phyloP scores from a whole-genome alignment of 441 rosid genomes.

The Oxalis stricta region DNA sequence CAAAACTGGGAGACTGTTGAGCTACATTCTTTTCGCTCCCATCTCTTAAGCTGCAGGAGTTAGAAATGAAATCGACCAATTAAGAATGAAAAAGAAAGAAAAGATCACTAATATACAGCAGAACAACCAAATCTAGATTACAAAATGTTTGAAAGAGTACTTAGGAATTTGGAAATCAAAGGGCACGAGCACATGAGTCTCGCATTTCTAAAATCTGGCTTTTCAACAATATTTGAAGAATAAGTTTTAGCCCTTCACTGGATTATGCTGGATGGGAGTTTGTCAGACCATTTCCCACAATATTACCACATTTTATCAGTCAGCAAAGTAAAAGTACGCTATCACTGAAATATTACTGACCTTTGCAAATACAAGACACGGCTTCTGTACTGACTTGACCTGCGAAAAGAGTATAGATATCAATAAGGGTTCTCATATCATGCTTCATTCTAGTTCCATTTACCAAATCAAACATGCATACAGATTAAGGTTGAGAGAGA shows the following conservation, averaged over 20 bases:
- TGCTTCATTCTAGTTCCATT: too few relatives aligned
- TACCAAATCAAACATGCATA: too few relatives aligned
- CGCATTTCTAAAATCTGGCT: background rate
- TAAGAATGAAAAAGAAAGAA: background rate
- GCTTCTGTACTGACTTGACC: constrained; percentile 44
- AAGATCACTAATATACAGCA: background rate
- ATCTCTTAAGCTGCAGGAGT: constrained; percentile 52
- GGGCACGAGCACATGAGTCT: background rate
- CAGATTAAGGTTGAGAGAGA: too few relatives aligned
- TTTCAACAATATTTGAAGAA: background rate
- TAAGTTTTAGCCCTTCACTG: background rate
- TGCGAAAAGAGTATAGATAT: constrained; percentile 30
- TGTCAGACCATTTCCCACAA: background rate
- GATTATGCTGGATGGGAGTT: background rate
- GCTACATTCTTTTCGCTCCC: constrained; percentile 87
- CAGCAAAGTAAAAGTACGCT: too few relatives aligned
- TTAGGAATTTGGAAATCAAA: background rate
- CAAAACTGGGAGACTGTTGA: constrained; percentile 76
- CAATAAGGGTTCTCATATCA: too few relatives aligned
- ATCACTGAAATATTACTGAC: constrained; percentile 37
- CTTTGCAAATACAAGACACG: constrained; percentile 48
- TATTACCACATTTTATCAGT: too few relatives aligned
- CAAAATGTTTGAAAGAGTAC: background rate
- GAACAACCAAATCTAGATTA: background rate
- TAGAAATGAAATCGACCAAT: background rate